These are phyloP conservation scores for Colletotrichum graminicola DNA, from an alignment of 2,329 filamentous ascomycete genomes.

Conservation along the genomic window DNA sequence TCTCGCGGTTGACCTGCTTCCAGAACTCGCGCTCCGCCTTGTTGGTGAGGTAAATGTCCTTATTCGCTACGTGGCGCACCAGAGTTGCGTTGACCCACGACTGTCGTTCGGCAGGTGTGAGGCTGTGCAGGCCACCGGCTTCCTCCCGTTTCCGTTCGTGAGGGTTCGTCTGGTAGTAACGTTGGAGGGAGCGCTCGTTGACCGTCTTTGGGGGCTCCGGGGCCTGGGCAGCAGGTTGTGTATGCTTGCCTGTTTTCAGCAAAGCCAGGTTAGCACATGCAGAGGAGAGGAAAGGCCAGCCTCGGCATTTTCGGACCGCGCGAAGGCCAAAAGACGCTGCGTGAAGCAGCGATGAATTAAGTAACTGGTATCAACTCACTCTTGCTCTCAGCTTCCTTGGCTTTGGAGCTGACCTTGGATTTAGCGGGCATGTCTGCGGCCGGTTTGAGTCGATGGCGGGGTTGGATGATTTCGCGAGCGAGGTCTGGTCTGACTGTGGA, in stretches of 20 bases:
- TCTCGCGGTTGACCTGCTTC: constrained; percentile 67
- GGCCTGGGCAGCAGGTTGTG: constrained; percentile 44
- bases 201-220: constrained; percentile 58
- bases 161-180: constrained; percentile 64
- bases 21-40: constrained; percentile 70
- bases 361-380: constrained; percentile 40
- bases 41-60: constrained; percentile 52
- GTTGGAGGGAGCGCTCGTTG: constrained; percentile 60
- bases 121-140: constrained; percentile 57
- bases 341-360: constrained; percentile 31
- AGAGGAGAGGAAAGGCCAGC: constrained; percentile 29
- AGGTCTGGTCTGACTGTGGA: constrained; percentile 30
- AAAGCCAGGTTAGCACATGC: constrained; percentile 3
- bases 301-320: background rate
- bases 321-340: background rate
- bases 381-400: constrained; percentile 44
- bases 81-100: constrained; percentile 62
- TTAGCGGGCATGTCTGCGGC: constrained; percentile 53
- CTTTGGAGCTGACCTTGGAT: constrained; percentile 53
- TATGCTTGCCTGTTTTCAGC: constrained; percentile 44
- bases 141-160: constrained; percentile 59
- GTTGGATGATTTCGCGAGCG: constrained; percentile 31
- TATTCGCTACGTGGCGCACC: constrained; percentile 56
- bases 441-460: constrained; percentile 41
- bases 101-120: constrained; percentile 62